Percentiles rank a stretch among this genome's conserved stretches.
Evolutionary conservation across 306 rosid species (phyloP).

Genomic region (Corylus avellana): DNA sequence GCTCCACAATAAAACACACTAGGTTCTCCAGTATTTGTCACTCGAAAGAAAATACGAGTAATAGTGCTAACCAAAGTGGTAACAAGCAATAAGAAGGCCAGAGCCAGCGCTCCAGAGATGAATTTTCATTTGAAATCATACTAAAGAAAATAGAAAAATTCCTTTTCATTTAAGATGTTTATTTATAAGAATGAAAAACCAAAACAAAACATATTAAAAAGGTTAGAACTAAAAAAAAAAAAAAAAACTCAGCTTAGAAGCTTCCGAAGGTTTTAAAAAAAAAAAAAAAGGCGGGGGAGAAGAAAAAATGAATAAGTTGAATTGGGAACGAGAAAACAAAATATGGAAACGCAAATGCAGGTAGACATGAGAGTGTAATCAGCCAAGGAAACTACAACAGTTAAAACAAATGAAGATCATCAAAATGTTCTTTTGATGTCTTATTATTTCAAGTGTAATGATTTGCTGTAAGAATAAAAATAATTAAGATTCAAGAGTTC

Average conservation of each 20-base stretch:
- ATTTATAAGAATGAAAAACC: not conserved
- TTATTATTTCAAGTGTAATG: not conserved
- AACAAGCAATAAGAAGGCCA: not conserved
- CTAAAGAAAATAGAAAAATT: not conserved
- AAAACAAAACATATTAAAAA: not conserved
- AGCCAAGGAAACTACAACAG: slow-evolving; percentile 1
- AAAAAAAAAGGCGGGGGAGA: no score
- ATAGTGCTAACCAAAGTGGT: not conserved
- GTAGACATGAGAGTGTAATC: not conserved
- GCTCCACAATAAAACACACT: not conserved
- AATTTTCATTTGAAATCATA: not conserved
- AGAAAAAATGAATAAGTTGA: not conserved
- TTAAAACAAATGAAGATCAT: not conserved
- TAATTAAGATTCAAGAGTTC: not conserved
- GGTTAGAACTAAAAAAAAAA: no score
- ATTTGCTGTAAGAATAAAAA: not conserved
- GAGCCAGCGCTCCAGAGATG: not conserved
- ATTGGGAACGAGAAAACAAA: not conserved
- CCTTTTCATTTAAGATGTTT: not conserved
- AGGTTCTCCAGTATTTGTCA: not conserved
- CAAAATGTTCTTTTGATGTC: not conserved
- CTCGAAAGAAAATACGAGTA: not conserved
- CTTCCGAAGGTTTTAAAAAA: no score
- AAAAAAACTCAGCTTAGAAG: no score
- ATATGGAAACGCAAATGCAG: not conserved